Conservation (phyloP, 2,329 filamentous ascomycete genomes). For the Venturia asperata region DNA sequence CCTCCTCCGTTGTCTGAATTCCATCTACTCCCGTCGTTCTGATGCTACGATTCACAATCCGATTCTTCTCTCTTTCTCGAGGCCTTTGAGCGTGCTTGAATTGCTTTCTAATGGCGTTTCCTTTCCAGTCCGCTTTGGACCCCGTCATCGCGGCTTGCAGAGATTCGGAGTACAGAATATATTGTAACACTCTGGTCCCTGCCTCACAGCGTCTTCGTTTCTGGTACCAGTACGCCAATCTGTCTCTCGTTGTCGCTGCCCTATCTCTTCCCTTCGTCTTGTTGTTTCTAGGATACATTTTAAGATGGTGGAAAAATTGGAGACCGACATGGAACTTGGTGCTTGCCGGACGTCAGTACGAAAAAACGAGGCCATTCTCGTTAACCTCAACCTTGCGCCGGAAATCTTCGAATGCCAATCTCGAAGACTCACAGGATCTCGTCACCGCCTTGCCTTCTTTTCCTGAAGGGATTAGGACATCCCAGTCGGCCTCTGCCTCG, state of each 20-base stretch:
- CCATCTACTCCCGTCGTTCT: background rate
- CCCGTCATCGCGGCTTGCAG: conserved; percentile 4
- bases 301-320: background rate
- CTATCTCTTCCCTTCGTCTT: conserved; percentile 8
- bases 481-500: background rate
- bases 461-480: background rate
- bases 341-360: background rate
- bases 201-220: background rate
- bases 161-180: conserved; percentile 5
- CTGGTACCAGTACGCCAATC: conserved; percentile 14
- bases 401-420: background rate
- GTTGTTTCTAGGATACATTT: background rate
- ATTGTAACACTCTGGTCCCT: conserved; percentile 2
- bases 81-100: background rate
- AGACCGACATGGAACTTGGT: background rate
- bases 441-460: conserved; percentile 1
- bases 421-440: background rate
- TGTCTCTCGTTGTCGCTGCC: background rate
- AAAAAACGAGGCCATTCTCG: background rate
- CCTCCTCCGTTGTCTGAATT: background rate
- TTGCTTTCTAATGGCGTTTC: conserved; percentile 4
- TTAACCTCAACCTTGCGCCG: background rate
- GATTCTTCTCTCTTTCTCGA: background rate
- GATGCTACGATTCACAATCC: background rate
- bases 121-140: background rate